Conservation (phyloP, 1,139 yeast genomes). For the Zygosaccharomyces sapae region DNA sequence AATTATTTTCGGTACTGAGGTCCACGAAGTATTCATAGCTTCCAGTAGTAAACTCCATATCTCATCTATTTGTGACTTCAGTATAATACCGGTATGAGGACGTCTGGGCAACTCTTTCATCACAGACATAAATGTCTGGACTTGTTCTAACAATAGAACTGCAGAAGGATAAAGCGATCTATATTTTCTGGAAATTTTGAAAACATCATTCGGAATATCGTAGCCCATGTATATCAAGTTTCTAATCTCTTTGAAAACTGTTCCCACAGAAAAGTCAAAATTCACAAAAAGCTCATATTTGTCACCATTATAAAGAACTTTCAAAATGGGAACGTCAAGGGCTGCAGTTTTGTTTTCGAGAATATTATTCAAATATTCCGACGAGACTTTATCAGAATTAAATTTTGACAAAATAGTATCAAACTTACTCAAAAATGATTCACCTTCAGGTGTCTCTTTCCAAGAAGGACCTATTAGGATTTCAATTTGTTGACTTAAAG, state of each 20-base stretch:
- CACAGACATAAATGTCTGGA: slow-evolving; percentile 34
- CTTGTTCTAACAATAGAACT: slow-evolving; percentile 48
- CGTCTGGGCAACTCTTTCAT: slow-evolving; percentile 8
- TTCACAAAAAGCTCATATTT: slow-evolving; percentile 41
- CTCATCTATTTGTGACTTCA: slow-evolving; percentile 5
- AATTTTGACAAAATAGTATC: slow-evolving; percentile 44
- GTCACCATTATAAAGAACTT: slow-evolving; percentile 30
- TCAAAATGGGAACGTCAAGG: slow-evolving; percentile 42
- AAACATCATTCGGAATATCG: slow-evolving; percentile 53
- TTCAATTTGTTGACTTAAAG: slow-evolving; percentile 44
- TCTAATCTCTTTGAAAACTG: slow-evolving; percentile 51
- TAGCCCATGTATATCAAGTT: slow-evolving; percentile 51
- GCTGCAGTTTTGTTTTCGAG: slow-evolving; percentile 22
- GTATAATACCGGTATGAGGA: slow-evolving; percentile 9
- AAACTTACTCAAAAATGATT: slow-evolving; percentile 54
- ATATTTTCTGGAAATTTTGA: slow-evolving; percentile 44
- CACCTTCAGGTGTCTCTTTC: slow-evolving; percentile 72
- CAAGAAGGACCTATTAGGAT: slow-evolving; percentile 67
- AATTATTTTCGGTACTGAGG: neutral
- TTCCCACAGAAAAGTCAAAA: slow-evolving; percentile 47
- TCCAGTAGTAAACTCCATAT: slow-evolving; percentile 11
- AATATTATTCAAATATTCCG: slow-evolving; percentile 44
- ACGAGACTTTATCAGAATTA: slow-evolving; percentile 43
- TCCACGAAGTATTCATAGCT: slow-evolving; percentile 5
- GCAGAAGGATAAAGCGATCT: slow-evolving; percentile 58